Percentiles rank a stretch among this genome's conserved stretches.
These are phyloP conservation scores for Teratosphaeria pseudoeucalypti DNA, from an alignment of 2,329 filamentous ascomycete genomes.

Conservation along the genomic window DNA sequence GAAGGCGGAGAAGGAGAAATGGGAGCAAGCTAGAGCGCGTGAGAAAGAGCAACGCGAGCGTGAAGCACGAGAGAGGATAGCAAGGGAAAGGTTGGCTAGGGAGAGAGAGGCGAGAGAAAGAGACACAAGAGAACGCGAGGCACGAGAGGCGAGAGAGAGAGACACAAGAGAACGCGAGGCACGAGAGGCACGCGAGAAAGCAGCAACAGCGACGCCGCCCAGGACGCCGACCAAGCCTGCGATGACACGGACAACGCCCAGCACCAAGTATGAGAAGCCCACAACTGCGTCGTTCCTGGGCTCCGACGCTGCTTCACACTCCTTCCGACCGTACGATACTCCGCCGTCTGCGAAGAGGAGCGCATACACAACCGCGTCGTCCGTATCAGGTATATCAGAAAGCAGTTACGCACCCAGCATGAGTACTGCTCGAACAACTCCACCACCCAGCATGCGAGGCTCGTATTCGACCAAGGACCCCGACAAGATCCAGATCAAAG, in stretches of 20 bases:
- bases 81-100: slow-evolving; percentile 24
- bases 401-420: slow-evolving; percentile 78
- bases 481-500: slow-evolving; percentile 90
- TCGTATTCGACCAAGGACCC: slow-evolving; percentile 83
- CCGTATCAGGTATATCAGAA: slow-evolving; percentile 56
- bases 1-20: slow-evolving; percentile 41
- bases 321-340: slow-evolving; percentile 23
- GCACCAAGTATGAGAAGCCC: slow-evolving; percentile 35
- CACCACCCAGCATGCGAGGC: slow-evolving; percentile 59
- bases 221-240: slow-evolving; percentile 8
- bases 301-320: slow-evolving; percentile 47
- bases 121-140: slow-evolving; percentile 28
- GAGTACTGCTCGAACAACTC: slow-evolving; percentile 73
- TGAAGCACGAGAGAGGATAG: slow-evolving; percentile 37
- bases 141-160: slow-evolving; percentile 28
- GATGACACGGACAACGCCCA: slow-evolving; percentile 4
- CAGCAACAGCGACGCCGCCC: slow-evolving; percentile 5
- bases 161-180: slow-evolving; percentile 28
- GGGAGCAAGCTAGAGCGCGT: slow-evolving; percentile 39
- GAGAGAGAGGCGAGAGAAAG: slow-evolving; percentile 33
- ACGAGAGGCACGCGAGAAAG: slow-evolving; percentile 22
- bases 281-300: slow-evolving; percentile 50
- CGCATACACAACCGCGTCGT: slow-evolving; percentile 24
- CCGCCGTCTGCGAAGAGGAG: slow-evolving; percentile 42
- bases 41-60: slow-evolving; percentile 40